Conservation (phyloP, 768 basidiomycete genomes). For the Suillus discolor region DNA sequence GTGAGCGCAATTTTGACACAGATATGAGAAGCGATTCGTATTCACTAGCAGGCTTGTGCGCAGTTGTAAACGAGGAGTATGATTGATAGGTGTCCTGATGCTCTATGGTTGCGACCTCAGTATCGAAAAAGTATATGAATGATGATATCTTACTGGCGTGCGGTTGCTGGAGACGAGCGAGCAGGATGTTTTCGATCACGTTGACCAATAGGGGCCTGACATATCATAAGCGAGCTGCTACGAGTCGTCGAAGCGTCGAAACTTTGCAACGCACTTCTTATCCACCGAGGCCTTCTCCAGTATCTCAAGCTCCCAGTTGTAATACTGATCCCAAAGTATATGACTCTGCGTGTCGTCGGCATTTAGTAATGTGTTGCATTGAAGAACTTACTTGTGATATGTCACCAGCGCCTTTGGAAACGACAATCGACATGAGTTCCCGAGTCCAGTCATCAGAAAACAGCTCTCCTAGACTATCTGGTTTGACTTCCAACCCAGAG, state of each 20-base stretch:
- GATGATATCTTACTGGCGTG: slow-evolving; percentile 60
- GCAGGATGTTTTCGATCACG: slow-evolving; percentile 57
- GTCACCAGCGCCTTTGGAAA: slow-evolving; percentile 53
- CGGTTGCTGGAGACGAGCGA: slow-evolving; percentile 72
- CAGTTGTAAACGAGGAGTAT: slow-evolving; percentile 90
- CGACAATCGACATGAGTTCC: slow-evolving; percentile 52
- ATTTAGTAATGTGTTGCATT: not conserved
- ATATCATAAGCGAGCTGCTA: slow-evolving; percentile 4
- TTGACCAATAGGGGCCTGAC: slow-evolving; percentile 47
- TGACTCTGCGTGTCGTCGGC: slow-evolving; percentile 53
- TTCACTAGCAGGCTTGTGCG: slow-evolving; percentile 66
- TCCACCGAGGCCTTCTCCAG: slow-evolving; percentile 49
- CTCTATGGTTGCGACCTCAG: slow-evolving; percentile 43
- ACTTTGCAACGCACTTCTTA: slow-evolving; percentile 45
- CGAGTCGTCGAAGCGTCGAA: not conserved
- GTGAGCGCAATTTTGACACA: slow-evolving; percentile 72
- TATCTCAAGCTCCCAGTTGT: slow-evolving; percentile 74
- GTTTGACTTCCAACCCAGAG: slow-evolving; percentile 38
- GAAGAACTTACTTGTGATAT: slow-evolving; percentile 58
- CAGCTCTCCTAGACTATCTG: slow-evolving; percentile 54
- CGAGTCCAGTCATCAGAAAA: slow-evolving; percentile 69
- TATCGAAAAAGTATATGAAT: not conserved
- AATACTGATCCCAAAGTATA: slow-evolving; percentile 67
- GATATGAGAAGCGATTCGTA: slow-evolving; percentile 79
- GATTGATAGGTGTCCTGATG: slow-evolving; percentile 80